phyloP scores from a whole-genome alignment of 805 yeast species.

The Tetrapisispora arboricola region DNA sequence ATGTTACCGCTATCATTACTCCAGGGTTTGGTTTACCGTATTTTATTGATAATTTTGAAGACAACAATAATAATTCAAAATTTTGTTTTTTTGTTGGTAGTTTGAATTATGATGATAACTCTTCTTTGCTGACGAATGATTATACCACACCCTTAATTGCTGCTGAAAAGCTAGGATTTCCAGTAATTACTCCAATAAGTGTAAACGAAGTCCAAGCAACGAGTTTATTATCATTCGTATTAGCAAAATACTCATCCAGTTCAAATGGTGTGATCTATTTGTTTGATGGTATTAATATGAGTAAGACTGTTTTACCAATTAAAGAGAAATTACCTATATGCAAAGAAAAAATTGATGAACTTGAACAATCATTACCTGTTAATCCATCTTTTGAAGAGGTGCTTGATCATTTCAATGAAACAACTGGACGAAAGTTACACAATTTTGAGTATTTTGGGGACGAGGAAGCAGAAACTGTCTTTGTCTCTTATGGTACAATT shows the following conservation, averaged over 20 bases:
- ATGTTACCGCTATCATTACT: slow-evolving; percentile 36
- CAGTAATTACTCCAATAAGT: slow-evolving; percentile 59
- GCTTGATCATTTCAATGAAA: slow-evolving; percentile 21
- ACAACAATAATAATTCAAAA: slow-evolving; percentile 36
- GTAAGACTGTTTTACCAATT: slow-evolving; percentile 16
- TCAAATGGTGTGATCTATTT: slow-evolving; percentile 47
- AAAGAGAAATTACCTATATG: slow-evolving; percentile 7
- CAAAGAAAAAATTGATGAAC: slow-evolving; percentile 7
- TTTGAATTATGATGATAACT: slow-evolving; percentile 50
- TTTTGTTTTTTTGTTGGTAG: slow-evolving; percentile 69
- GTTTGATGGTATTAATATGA: slow-evolving; percentile 62
- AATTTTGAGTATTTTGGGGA: slow-evolving; percentile 50
- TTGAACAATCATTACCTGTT: slow-evolving; percentile 7
- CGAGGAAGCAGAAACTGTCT: slow-evolving; percentile 53
- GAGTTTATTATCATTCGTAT: slow-evolving; percentile 51
- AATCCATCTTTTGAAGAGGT: slow-evolving; percentile 19
- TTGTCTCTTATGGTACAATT: slow-evolving; percentile 68
- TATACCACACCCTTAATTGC: slow-evolving; percentile 49
- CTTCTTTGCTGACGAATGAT: slow-evolving; percentile 50
- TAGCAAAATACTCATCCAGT: slow-evolving; percentile 35
- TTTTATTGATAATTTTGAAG: slow-evolving; percentile 51
- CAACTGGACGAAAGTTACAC: slow-evolving; percentile 16
- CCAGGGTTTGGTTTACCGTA: slow-evolving; percentile 59
- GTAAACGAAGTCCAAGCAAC: slow-evolving; percentile 57
- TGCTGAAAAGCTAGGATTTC: slow-evolving; percentile 53